Evolutionary conservation across 306 rosid species (phyloP).

Genomic region (Begonia masoniana): DNA sequence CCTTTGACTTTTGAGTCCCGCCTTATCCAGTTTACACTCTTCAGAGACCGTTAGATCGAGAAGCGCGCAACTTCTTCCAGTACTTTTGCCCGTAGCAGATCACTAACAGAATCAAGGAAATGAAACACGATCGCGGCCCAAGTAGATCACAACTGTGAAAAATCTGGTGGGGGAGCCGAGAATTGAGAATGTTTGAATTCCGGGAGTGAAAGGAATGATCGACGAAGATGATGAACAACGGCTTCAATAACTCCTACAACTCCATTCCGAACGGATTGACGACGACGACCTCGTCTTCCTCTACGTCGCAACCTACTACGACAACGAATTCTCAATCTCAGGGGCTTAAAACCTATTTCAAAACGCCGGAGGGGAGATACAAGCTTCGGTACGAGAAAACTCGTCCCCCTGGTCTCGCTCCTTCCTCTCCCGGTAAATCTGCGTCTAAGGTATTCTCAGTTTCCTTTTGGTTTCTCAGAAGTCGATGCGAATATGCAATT

Average conservation of each 20-base stretch:
- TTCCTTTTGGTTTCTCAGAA: neutral
- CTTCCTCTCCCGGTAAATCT: conserved; percentile 82
- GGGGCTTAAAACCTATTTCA: conserved; percentile 85
- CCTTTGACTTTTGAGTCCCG: too few relatives aligned
- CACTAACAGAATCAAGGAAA: too few relatives aligned
- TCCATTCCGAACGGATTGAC: conserved; percentile 22
- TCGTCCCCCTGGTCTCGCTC: conserved; percentile 83
- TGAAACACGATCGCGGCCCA: too few relatives aligned
- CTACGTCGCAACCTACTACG: conserved; percentile 16
- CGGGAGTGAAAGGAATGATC: too few relatives aligned
- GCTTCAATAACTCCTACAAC: conserved; percentile 41
- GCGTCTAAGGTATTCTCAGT: conserved; percentile 54
- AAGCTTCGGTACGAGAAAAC: conserved; percentile 95
- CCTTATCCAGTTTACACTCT: too few relatives aligned
- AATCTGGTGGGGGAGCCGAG: too few relatives aligned
- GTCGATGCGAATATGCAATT: neutral
- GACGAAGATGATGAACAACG: conserved; percentile 18
- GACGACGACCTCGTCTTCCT: conserved; percentile 8
- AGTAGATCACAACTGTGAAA: too few relatives aligned
- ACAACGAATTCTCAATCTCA: conserved; percentile 38
- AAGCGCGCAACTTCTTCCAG: too few relatives aligned
- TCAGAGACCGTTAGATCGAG: too few relatives aligned
- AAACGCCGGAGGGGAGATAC: conserved; percentile 90
- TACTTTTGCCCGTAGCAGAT: too few relatives aligned
- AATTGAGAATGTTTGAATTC: too few relatives aligned